Evolutionary conservation across 2,329 filamentous ascomycete genomes (phyloP), one percentile per base, ranked within the genome.

Genomic region (Remersonia thermophila): DNA sequence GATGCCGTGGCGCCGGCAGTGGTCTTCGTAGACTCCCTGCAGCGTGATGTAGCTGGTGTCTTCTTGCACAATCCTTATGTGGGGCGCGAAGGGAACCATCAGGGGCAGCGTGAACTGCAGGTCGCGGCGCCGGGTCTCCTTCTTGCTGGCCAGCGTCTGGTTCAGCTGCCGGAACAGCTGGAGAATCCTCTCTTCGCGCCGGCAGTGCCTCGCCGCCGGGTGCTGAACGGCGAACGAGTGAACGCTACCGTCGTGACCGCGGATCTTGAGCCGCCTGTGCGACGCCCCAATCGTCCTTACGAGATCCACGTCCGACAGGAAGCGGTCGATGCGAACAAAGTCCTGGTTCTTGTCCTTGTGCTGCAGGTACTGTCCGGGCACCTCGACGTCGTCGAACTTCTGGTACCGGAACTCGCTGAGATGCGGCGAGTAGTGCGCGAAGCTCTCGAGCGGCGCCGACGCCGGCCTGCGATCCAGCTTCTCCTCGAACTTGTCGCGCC

Each of bases 291-390:
- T 85, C 8, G 81, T 84, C 37, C 91, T 80, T 29, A 98, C 83
- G 35, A 96, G 70, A 49, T 98, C 89, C 14, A 99, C 86, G 46
- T 91, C 83, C 8, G 93, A 87, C 50, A 98, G 62, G 73, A 98
- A 98, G 16, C 89, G 81, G 57, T 98, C 93, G 47, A 98, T 96
- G 31, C 87, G 81, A 47, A 98, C 80, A 55, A 99, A 98, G 57
- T 98, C 91, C 51, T 93, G 86, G 57, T 98, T 98, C 72, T 96
- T 98, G 52, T 99, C 93, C 58, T 91, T 93, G 62, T 95, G 91
- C 55, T 93, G 80, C 44, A 95, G 65, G 57, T 99, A 99, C 56
- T 99, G 91, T 1, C 91, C 91, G 3, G 93, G 93, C 26, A 99
- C 77, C 59, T 99, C 91, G 10, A 99, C 89, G 51, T 98, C 93